Percentiles rank a stretch among this genome's conserved stretches.
These are phyloP conservation scores for Hyphopichia homilentoma DNA, from an alignment of 805 yeast species.

Conservation along the genomic window DNA sequence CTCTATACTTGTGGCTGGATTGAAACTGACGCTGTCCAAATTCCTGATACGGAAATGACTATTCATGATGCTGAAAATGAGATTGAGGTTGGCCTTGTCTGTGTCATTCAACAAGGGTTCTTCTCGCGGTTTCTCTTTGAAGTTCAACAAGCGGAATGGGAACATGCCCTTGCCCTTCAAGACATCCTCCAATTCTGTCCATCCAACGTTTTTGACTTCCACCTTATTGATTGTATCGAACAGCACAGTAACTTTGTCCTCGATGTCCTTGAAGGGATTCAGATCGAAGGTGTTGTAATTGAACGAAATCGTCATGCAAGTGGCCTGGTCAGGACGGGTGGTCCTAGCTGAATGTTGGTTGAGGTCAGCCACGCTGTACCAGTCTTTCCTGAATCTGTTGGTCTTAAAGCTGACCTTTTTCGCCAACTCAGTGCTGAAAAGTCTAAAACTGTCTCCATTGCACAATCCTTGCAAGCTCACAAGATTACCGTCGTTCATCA, in stretches of 20 bases:
- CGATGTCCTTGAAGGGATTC: slow-evolving; percentile 25
- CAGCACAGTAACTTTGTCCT: slow-evolving; percentile 18
- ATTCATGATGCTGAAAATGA: slow-evolving; percentile 27
- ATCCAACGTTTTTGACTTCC: slow-evolving; percentile 18
- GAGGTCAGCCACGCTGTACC: slow-evolving; percentile 12
- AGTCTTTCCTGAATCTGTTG: slow-evolving; percentile 7
- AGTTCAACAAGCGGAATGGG: slow-evolving; percentile 18
- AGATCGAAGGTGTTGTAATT: slow-evolving; percentile 30
- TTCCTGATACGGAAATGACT: slow-evolving; percentile 30
- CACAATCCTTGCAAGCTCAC: slow-evolving; percentile 7
- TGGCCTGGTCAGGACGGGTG: slow-evolving; percentile 3
- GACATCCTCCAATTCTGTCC: slow-evolving; percentile 23
- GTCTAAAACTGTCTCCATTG: slow-evolving; percentile 7
- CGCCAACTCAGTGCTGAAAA: slow-evolving; percentile 13
- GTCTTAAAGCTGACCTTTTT: slow-evolving; percentile 13
- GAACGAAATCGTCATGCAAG: slow-evolving; percentile 36
- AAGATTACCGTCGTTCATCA: slow-evolving; percentile 7
- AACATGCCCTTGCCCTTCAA: slow-evolving; percentile 20
- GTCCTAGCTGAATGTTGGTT: not conserved
- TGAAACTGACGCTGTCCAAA: slow-evolving; percentile 22
- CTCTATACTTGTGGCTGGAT: slow-evolving; percentile 6
- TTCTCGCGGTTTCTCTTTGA: too few relatives aligned
- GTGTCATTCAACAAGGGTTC: slow-evolving; percentile 16
- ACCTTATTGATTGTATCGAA: slow-evolving; percentile 24
- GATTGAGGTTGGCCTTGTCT: slow-evolving; percentile 30